Percentiles rank a stretch among this genome's conserved stretches.
phyloP scores from a whole-genome alignment of 192 early-diverging fungal genomes.

The Coemansia reversa region DNA sequence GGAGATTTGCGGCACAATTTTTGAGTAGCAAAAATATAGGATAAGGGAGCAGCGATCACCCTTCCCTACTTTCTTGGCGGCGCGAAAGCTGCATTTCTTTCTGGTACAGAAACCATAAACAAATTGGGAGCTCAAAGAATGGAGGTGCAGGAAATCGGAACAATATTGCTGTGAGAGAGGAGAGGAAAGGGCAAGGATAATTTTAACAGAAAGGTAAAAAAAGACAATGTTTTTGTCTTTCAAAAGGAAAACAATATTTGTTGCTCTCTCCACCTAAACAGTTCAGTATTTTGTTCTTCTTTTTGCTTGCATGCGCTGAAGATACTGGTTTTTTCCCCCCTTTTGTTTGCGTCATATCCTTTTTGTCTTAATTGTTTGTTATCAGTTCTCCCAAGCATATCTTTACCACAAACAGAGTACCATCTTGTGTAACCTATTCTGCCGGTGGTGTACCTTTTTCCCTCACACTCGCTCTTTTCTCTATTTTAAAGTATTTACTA shows the following conservation, averaged over 20 bases:
- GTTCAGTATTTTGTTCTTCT: too few relatives aligned
- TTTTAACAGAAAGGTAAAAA: neutral
- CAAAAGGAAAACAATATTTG: neutral
- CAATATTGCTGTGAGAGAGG: neutral
- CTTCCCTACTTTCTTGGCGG: too few relatives aligned
- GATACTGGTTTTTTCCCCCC: neutral
- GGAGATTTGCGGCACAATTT: neutral
- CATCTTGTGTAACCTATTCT: neutral
- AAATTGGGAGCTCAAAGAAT: neutral
- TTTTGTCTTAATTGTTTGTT: slow-evolving; percentile 3
- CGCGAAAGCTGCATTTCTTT: neutral
- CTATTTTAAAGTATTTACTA: neutral
- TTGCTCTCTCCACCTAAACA: too few relatives aligned
- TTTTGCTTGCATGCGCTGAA: slow-evolving; percentile 1
- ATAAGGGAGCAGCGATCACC: neutral
- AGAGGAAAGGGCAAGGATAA: neutral
- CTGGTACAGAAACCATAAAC: neutral
- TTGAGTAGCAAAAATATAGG: neutral
- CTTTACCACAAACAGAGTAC: too few relatives aligned
- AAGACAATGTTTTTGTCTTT: neutral
- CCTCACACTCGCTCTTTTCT: neutral
- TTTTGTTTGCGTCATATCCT: slow-evolving; percentile 13
- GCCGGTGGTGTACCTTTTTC: neutral
- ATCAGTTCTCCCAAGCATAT: neutral
- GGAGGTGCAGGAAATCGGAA: neutral